These are phyloP conservation scores for Myxozyma monticola DNA, from an alignment of 805 yeast species.

Conservation along the genomic window DNA sequence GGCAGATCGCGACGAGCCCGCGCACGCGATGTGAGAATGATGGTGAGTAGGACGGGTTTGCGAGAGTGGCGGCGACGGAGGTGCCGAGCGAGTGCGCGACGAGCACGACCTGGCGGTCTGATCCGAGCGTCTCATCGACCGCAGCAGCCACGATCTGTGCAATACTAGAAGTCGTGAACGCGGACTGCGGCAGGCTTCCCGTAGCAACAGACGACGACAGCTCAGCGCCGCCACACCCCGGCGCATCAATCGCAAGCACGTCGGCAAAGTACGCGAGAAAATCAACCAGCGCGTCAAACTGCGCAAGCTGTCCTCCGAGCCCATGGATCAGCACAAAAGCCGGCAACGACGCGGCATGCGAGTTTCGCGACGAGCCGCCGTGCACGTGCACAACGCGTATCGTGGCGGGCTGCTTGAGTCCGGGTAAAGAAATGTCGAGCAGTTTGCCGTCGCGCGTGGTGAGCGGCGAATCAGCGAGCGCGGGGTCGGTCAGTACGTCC, in stretches of 20 bases:
- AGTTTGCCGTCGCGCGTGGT: constrained; percentile 18
- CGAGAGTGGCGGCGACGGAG: constrained; percentile 44
- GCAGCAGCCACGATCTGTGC: constrained; percentile 20
- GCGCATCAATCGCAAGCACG: constrained; percentile 73
- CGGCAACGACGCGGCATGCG: constrained; percentile 46
- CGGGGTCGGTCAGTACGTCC: constrained; percentile 15
- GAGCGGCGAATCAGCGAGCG: constrained; percentile 25
- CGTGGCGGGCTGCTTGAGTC: not conserved
- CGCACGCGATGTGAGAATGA: constrained; percentile 33
- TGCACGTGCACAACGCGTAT: constrained; percentile 13
- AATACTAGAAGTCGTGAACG: constrained; percentile 22
- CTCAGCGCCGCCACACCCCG: constrained; percentile 86
- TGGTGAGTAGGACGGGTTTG: constrained; percentile 45
- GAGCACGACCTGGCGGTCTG: constrained; percentile 41
- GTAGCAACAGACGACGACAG: constrained; percentile 38
- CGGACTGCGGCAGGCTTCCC: constrained; percentile 10
- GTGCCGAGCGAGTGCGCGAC: constrained; percentile 80
- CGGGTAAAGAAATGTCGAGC: not conserved
- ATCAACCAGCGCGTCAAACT: constrained; percentile 72
- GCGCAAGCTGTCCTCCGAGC: constrained; percentile 84
- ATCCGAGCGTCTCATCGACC: constrained; percentile 27
- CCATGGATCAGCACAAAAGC: constrained; percentile 77
- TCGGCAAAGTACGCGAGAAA: constrained; percentile 62
- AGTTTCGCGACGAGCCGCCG: constrained; percentile 20
- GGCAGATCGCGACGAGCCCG: constrained; percentile 41